These are phyloP conservation scores for Syncephalastrum sp. DNA, from an alignment of 371 early-diverging fungal genomes.

Conservation along the genomic window DNA sequence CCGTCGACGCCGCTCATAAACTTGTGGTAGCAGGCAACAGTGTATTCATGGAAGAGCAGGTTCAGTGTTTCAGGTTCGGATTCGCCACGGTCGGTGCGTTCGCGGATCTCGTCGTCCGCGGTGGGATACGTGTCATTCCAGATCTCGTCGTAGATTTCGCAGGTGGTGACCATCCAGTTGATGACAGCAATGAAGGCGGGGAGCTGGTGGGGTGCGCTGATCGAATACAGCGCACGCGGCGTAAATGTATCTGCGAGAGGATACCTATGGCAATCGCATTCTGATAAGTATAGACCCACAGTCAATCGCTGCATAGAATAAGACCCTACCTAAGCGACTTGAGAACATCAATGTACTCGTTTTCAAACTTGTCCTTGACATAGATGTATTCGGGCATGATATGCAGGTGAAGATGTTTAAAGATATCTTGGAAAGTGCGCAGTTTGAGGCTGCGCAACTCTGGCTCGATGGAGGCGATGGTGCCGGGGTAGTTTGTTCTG, in stretches of 20 bases:
- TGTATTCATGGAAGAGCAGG: constrained; percentile 64
- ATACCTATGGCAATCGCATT: constrained; percentile 56
- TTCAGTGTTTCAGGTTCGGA: constrained; percentile 4
- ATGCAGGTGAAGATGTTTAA: constrained; percentile 83
- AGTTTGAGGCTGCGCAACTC: constrained; percentile 68
- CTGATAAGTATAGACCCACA: neutral
- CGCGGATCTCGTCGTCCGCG: too few relatives aligned
- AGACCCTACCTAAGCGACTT: constrained; percentile 61
- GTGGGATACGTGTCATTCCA: too few relatives aligned
- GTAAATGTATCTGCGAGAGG: constrained; percentile 90
- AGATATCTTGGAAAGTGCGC: constrained; percentile 89
- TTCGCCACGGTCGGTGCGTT: too few relatives aligned
- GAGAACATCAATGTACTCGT: constrained; percentile 79
- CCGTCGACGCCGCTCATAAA: constrained; percentile 64
- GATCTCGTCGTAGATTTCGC: too few relatives aligned
- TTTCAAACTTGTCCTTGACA: constrained; percentile 76
- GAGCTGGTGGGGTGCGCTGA: constrained; percentile 88
- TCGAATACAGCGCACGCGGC: constrained; percentile 79
- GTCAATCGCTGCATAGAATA: neutral
- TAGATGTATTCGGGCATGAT: constrained; percentile 75
- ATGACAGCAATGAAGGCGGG: constrained; percentile 87
- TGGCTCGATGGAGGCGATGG: constrained; percentile 49
- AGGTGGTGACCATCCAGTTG: constrained; percentile 78
- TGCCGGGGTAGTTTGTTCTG: constrained; percentile 68
- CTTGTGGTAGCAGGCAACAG: constrained; percentile 47